Evolutionary conservation across 768 basidiomycete species (phyloP).

Genomic region (Boletus insuetus): DNA sequence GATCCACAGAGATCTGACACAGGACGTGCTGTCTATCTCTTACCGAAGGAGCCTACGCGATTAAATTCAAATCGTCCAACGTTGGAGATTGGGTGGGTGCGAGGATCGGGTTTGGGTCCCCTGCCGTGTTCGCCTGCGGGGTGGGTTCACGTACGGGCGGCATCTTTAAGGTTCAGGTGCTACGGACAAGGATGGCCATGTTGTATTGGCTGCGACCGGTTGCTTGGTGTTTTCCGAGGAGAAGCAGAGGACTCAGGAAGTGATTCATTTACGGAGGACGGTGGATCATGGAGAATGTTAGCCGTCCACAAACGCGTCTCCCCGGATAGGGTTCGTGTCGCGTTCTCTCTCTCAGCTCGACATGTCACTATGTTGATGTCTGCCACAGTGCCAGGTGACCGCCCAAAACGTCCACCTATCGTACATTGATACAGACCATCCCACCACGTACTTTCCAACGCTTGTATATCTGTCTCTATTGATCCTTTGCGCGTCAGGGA

Average conservation of each 20-base stretch:
- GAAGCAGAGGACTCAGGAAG: not conserved
- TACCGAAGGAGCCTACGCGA: too few species aligned
- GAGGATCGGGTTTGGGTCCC: not conserved
- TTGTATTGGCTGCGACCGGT: not conserved
- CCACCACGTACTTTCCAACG: too few species aligned
- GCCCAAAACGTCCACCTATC: too few species aligned
- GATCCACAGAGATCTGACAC: too few species aligned
- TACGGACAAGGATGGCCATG: too few species aligned
- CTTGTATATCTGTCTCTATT: not conserved
- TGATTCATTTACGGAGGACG: not conserved
- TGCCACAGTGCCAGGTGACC: too few species aligned
- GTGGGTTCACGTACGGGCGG: not conserved
- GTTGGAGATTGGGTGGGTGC: not conserved
- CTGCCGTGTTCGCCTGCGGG: not conserved
- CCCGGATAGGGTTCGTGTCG: not conserved
- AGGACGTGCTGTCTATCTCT: not conserved
- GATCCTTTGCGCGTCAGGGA: not conserved
- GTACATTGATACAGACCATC: too few species aligned
- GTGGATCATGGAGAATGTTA: not conserved
- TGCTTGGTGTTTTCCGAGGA: slow-evolving; percentile 6
- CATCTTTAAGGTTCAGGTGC: too few species aligned
- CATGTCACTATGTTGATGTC: too few species aligned
- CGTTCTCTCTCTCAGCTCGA: too few species aligned
- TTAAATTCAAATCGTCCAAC: not conserved
- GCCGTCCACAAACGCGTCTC: not conserved